Evolutionary conservation across 192 early-diverging fungal species (phyloP), one percentile per base, ranked within the genome.

Genomic region (Backusella liffmaniae): DNA sequence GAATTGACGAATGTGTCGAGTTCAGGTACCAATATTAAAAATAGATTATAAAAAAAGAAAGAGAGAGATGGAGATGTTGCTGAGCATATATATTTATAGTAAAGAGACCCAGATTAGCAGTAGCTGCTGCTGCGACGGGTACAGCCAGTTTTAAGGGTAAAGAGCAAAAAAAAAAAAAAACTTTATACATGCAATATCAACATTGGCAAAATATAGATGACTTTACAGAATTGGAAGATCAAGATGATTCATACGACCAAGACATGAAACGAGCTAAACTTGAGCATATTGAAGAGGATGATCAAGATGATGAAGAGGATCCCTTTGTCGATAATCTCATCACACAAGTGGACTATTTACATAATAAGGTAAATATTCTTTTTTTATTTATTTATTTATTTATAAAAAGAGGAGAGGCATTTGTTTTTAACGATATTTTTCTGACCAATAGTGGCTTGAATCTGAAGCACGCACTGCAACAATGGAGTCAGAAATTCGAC

Each of bases 401-500:
- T 39, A 32, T 32, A 32, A 39, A 39, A 39, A 37, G 39, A 30
- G 37, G 4, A 2, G 30, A 30, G n/a, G 29, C 16, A 39, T 18
- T 35, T 32, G 37, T 66, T 49, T 37, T 32, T 30, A 32, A 18
- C 32, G 26, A 32, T 51, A 34, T 26, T 59, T 59, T 26, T 26
- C 23, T 59, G 23, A 59, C 56, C 56, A 59, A 18, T 73, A 87
- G 78, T 85, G 83, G 78, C 74, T 78, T 13, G 85, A 80, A 51
- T 83, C 83, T 36, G 86, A 88, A 77, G 83, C 88, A 49, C 84
- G 84, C n/a, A 80, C 76, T 59, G 73, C 86, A 15, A 74, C 78
- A 23, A 82, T 91, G 37, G 90, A 91, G 74, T 69, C 82, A n/a
- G 85, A 85, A 35, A 86, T 88, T 30, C 84, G 90, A 13, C 82